A percentile compares a stretch with the other conserved stretches of the same genome.
Evolutionary conservation across 257 asterid genomes (phyloP).

Genomic region (Rhazya stricta): DNA sequence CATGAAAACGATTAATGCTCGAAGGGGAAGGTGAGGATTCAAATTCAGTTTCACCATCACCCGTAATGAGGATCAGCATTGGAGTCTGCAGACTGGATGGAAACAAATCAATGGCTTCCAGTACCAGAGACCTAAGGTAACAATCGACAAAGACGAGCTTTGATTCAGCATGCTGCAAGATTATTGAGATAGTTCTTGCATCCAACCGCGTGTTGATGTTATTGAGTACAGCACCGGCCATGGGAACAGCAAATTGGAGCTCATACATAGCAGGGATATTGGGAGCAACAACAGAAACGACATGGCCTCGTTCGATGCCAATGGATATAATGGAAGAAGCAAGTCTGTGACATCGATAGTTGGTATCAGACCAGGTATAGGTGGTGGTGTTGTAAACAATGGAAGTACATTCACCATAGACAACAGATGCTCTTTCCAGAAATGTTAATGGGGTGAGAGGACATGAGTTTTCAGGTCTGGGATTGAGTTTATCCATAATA

Average conservation of each 20-base stretch:
- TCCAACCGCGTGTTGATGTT: slow-evolving; percentile 65
- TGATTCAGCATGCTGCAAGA: slow-evolving; percentile 59
- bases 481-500: slow-evolving; percentile 46
- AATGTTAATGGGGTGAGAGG: slow-evolving; percentile 53
- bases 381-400: slow-evolving; percentile 32
- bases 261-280: slow-evolving; percentile 73
- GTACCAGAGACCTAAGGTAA: slow-evolving; percentile 29
- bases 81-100: slow-evolving; percentile 32
- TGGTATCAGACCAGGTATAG: slow-evolving; percentile 63
- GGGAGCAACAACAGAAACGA: slow-evolving; percentile 72
- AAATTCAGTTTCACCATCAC: slow-evolving; percentile 6
- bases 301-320: slow-evolving; percentile 34
- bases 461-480: slow-evolving; percentile 33
- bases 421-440: slow-evolving; percentile 55
- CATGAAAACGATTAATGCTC: slow-evolving; percentile 5
- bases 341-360: slow-evolving; percentile 36
- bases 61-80: slow-evolving; percentile 36
- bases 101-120: slow-evolving; percentile 43
- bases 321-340: slow-evolving; percentile 49
- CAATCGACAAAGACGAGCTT: slow-evolving; percentile 52
- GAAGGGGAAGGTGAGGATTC: background rate
- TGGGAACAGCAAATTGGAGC: slow-evolving; percentile 78
- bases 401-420: slow-evolving; percentile 57
- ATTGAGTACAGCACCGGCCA: slow-evolving; percentile 69
- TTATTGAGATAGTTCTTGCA: slow-evolving; percentile 39